Evolutionary conservation across 371 early-diverging fungal genomes (phyloP), one percentile per base, ranked within the genome.

Genomic region (Mucor mucedo): DNA sequence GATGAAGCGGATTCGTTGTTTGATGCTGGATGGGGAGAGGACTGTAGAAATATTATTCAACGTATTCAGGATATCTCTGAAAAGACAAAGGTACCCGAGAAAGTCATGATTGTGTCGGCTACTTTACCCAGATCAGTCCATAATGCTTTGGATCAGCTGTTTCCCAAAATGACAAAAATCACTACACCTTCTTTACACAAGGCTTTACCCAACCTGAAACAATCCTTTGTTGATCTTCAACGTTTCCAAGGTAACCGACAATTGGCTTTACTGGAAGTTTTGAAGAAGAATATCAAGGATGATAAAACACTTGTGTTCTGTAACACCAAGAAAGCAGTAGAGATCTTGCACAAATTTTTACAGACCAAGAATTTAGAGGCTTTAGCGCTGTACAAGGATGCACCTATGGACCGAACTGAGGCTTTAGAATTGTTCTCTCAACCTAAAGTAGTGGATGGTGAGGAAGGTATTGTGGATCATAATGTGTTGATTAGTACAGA

Each of bases 1-100:
- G 98, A 97, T 70, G 98, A 97, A 79, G 96, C 95, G 0, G 98
- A 97, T 76, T 91, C 96, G 0, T 74, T 97, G 76, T 91, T 95
- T 77, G 94, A 93, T 75, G 82, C 84, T 28, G 90, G 90, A 29
- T 95, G 94, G 77, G 87, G 83, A 33, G 80, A 87, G 2, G 93
- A 93, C 45, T 77, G 83, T 42, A 48, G 65, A 44, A 45, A 62
- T 7, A 72, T 78, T 29, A 60, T 75, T 32, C 45, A 74, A 55
- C 54, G 59, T 6, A 54, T 75, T 4, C 58, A 60, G 28, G 35
- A 57, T 30, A 40, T 58, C 6, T 33, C 61, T 1, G 66, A 58
- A 47, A 48, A 60, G 53, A n/a, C 71, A n/a, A 56, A 58, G 7
- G 29, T 35, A 2, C 42, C 65, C 2, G 67, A 62, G 33, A 77